Evolutionary conservation across 2,329 filamentous ascomycete species (phyloP), one percentile per base, ranked within the genome.

Genomic region (Fusarium dlaminii): DNA sequence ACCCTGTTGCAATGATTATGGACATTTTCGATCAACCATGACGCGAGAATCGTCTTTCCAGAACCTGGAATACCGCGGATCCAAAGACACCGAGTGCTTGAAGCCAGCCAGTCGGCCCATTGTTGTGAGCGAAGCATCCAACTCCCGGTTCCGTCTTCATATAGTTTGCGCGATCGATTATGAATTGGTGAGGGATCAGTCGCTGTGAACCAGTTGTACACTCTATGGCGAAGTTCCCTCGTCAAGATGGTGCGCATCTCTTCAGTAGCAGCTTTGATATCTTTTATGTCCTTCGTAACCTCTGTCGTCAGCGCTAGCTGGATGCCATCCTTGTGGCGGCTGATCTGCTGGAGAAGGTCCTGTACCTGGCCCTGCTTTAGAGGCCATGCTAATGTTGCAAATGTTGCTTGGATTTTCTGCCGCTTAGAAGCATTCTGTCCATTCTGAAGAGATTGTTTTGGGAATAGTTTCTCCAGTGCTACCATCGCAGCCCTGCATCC

Each of bases 1-100:
- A 17, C 11, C 0, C 1, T 24, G 0, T 20, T 3, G 6, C 42
- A 59, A 3, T 59, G 9, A 0, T 0, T 2, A 22, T 20, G 24
- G 2, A 7, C 3, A 2, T 29, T 27, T 30, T 11, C 2, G 0
- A 49, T 39, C 1, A 34, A 0, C 42, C 22, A 49, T 0, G 42
- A 48, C 11, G 56, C 20, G 1, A 59, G 32, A 3, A 59, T 24
- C 0, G 56, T 49, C n/a, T 59, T 49, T 1, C 42, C 56, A 5
- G 42, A 5, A 5, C 42, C 56, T 5, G 42, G 42, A 6, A 59
- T 49, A 2, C 56, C 32, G 3, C 30, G 56, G 0, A 49, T 1
- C 42, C 32, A 59, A 6, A 49, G 20, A 1, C 40, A 59, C 30
- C 30, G 32, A 1, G 1, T 1, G 5, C 6, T 13, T 2, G 22